Percentiles rank a stretch among this genome's conserved stretches.
Evolutionary conservation across 1,139 yeast species (phyloP).

Genomic region (Yamadazyma dushanensis): DNA sequence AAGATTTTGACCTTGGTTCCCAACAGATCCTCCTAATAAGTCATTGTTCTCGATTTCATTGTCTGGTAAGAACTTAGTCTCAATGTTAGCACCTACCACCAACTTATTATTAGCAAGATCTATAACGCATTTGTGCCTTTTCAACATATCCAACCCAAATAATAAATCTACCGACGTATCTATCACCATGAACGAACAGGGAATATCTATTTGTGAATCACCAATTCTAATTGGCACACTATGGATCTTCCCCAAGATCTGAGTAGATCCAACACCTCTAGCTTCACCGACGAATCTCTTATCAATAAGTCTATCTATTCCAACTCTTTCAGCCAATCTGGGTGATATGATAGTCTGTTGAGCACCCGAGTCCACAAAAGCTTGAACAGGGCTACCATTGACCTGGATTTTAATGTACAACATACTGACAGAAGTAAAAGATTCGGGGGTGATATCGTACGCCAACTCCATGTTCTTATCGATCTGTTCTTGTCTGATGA

Average conservation of each 20-base stretch:
- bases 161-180: conserved; percentile 73
- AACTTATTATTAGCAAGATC: conserved; percentile 72
- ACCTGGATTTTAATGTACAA: conserved; percentile 75
- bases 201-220: conserved; percentile 46
- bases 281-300: conserved; percentile 80
- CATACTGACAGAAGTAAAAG: conserved; percentile 82
- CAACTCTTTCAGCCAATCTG: conserved; percentile 69
- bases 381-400: conserved; percentile 79
- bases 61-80: conserved; percentile 72
- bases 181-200: conserved; percentile 81
- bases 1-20: conserved; percentile 13
- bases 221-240: conserved; percentile 86
- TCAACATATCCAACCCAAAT: conserved; percentile 77
- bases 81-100: conserved; percentile 66
- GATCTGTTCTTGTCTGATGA: conserved; percentile 70
- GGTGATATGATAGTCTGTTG: conserved; percentile 86
- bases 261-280: conserved; percentile 83
- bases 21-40: conserved; percentile 20
- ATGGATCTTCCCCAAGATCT: conserved; percentile 82
- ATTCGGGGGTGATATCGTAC: conserved; percentile 85
- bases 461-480: conserved; percentile 80
- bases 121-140: conserved; percentile 80
- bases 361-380: conserved; percentile 97
- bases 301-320: conserved; percentile 75
- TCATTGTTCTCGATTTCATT: conserved; percentile 59